Evolutionary conservation across 352 stramenopile species (phyloP), one percentile per base, ranked within the genome.

Genomic region (Phytopythium mirpurense): DNA sequence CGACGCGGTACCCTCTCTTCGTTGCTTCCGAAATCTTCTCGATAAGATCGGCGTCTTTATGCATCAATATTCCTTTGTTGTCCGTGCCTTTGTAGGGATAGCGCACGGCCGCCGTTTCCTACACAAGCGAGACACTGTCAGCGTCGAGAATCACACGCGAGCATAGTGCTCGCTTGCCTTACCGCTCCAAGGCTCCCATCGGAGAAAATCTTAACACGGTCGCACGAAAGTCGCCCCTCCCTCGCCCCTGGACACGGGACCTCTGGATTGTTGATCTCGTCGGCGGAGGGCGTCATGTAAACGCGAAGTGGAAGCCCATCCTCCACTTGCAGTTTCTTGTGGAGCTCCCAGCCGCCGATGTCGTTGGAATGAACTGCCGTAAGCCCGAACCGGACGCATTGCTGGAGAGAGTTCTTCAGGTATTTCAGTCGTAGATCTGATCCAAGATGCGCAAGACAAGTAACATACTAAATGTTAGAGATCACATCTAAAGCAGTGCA

Each of bases 351-450:
- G 16, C 75, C 85, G 24, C 90, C 65, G 40, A 85, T 65, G 54
- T 96, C 86, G 54, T 96, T 96, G 10, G 86, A 95, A 40, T 96
- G 78, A 49, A 96, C 86, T 32, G 65, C 78, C 40, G 88, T 96
- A 19, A 97, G 67, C 5, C 88, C 88, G 24, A 72, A 81, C n/a
- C 66, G 63, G 45, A 87, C 68, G 48, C 83, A 93, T 34, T 75
- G 76, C 35, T 83, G 47, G 23, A 95, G 65, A 2, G 83, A 72
- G 35, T 73, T 68, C 40, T 60, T 67, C 18, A 85, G 57, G 47
- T 89, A 95, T 52, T 88, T 73, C 2, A 68, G 51, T 15, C 77
- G 75, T 14, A 90, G 62, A 12, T 80, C 80, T 88, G 52, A 9
- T 5, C 29, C 29, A 32, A 5, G 9, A 3, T 51, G 14, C 24